Evolutionary conservation across 805 yeast species (phyloP).

Genomic region (Tetrapisispora phaffii): DNA sequence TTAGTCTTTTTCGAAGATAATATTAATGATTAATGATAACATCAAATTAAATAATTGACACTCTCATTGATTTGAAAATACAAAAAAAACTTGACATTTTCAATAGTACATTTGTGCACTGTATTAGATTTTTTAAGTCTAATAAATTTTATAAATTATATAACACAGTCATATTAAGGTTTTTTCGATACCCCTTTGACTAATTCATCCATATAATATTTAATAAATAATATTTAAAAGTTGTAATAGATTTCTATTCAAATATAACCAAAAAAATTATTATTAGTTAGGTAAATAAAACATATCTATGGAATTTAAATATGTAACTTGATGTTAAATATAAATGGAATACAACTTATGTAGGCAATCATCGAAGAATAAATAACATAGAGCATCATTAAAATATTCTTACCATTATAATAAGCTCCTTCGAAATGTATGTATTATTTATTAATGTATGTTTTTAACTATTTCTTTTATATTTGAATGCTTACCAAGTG

Average conservation of each 20-base stretch:
- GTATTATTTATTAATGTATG: neutral
- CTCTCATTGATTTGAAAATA: neutral
- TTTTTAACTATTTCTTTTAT: neutral
- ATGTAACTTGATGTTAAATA: neutral
- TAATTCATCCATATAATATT: neutral
- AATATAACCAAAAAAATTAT: too few relatives aligned
- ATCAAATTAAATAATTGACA: neutral
- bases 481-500: constrained; percentile 18
- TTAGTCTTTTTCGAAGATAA: neutral
- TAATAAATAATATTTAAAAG: constrained; percentile 2
- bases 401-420: too few relatives aligned
- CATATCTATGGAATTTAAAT: neutral
- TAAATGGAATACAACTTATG: too few relatives aligned
- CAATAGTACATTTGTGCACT: constrained; percentile 1
- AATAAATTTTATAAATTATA: constrained; percentile 1
- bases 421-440: neutral
- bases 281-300: too few relatives aligned
- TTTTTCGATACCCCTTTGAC: neutral
- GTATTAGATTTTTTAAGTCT: neutral
- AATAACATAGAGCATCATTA: too few relatives aligned
- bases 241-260: too few relatives aligned
- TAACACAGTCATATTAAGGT: neutral
- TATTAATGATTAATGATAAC: neutral
- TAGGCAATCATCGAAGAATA: too few relatives aligned
- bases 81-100: neutral